These are phyloP conservation scores for Cladorrhinum samala DNA, from an alignment of 495 filamentous ascomycete species.

Conservation along the genomic window DNA sequence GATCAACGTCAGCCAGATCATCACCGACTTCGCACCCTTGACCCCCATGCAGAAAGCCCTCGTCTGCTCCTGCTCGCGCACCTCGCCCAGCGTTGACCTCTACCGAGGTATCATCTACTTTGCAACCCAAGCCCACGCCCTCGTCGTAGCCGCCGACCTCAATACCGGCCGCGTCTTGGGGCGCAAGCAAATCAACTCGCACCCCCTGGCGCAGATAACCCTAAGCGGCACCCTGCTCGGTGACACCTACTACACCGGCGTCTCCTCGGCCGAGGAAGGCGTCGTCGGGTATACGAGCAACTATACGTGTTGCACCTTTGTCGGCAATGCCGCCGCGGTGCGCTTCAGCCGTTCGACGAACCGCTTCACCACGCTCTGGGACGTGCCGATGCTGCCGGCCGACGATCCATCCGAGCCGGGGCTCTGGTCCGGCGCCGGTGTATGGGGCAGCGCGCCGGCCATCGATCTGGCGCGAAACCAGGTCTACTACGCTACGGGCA, in stretches of 20 bases:
- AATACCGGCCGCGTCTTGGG: constrained; percentile 21
- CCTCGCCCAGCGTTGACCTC: constrained; percentile 26
- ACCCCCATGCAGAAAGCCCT: too few relatives aligned
- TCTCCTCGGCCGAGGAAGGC: constrained; percentile 28
- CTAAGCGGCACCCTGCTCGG: constrained; percentile 25
- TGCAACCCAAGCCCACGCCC: constrained; percentile 29
- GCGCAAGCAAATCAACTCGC: constrained; percentile 22
- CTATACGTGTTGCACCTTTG: constrained; percentile 35
- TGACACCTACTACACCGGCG: constrained; percentile 26
- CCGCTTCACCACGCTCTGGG: constrained; percentile 26
- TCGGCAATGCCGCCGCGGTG: constrained; percentile 28
- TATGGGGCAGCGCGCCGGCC: constrained; percentile 39
- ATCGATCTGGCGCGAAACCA: constrained; percentile 29
- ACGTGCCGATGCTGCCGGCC: constrained; percentile 23
- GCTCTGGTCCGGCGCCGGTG: constrained; percentile 28
- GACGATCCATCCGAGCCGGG: constrained; percentile 1
- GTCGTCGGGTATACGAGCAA: constrained; percentile 7
- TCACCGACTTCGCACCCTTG: constrained; percentile 19
- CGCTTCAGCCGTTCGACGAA: constrained; percentile 12
- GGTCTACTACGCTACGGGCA: constrained; percentile 37
- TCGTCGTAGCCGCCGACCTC: constrained; percentile 29
- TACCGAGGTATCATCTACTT: constrained; percentile 28
- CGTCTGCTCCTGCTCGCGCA: too few relatives aligned
- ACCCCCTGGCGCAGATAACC: constrained; percentile 29
- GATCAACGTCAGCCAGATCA: constrained; percentile 27